A percentile compares a stretch with the other conserved stretches of the same genome.
These are phyloP conservation scores for Neurospora sublineolata DNA, from an alignment of 495 filamentous ascomycete species.

Conservation along the genomic window DNA sequence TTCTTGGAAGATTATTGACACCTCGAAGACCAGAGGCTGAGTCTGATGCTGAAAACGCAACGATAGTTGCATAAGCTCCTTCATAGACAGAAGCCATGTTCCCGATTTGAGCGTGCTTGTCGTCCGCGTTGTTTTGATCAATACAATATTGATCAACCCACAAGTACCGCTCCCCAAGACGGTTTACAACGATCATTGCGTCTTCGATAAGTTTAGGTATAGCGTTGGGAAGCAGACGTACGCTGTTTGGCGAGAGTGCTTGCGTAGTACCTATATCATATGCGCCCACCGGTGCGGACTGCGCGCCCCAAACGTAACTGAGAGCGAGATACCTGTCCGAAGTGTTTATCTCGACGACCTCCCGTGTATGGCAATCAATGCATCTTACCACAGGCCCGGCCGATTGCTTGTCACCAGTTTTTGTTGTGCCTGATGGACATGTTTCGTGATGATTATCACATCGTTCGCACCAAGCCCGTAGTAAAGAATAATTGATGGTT, in stretches of 20 bases:
- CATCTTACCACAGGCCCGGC: background rate
- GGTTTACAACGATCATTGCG: background rate
- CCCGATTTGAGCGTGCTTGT: background rate
- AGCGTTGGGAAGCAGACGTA: background rate
- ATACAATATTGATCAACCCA: conserved; percentile 9
- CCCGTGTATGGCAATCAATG: background rate
- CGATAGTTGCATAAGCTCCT: background rate
- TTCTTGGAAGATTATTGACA: background rate
- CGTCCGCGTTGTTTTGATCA: background rate
- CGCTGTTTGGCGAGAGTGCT: fast-evolving
- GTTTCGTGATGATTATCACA: background rate
- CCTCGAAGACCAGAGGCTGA: background rate
- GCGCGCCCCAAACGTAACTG: background rate
- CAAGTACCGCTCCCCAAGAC: conserved; percentile 1
- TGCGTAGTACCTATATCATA: background rate
- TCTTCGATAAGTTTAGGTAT: background rate
- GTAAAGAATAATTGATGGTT: background rate
- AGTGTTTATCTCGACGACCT: background rate
- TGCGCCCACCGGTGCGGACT: background rate
- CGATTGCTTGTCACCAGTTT: background rate
- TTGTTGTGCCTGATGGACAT: background rate
- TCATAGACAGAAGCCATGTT: background rate
- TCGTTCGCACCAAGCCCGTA: background rate
- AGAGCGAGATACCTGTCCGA: background rate
- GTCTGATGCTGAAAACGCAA: background rate